Base-by-base conservation (phyloP, 192 early-diverging fungal species). In the Diversispora eburnea region DNA sequence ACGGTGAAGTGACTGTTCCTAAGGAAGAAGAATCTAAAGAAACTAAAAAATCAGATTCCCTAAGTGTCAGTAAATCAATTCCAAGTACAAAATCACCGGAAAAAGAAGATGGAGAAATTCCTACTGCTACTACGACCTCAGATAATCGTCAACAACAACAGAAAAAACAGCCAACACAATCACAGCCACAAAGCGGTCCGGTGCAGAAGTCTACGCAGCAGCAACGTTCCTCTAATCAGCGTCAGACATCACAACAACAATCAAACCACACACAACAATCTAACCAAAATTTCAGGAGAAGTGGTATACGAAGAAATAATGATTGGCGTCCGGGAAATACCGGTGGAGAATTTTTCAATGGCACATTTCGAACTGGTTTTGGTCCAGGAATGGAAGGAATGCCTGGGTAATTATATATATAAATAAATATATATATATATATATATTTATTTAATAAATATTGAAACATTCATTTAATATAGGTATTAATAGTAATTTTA, bases 21-120 rank as follows among this genome's bases (percentile, higher is more conserved):
- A n/a, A 13, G 4, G 39, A n/a, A 19, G 61, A 7, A 9, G 25
- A 19, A 19, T 17, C 33, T 15, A 9, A 19, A n/a, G 42, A 63
- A n/a, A 43, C 6, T 43, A 43, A 22, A 33, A 61, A 39, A 39
- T 61, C 12, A 61, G 25, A 61, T 61, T 10, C n/a, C n/a, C 45
- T 41, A n/a, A 63, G 6, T 54, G n/a, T 4, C 17, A 43, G 13
- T n/a, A 63, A 63, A 63, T 63, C 61, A 45, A 15, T 63, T 4
- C 41, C 33, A 63, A 45, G 61, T 13, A 63, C 42, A 43, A 63
- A 63, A 43, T 63, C 61, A n/a, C 61, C 61, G 5, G 61, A 63
- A 19, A 63, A 63, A 63, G 61, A 63, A 63, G 61, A 63, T 17
- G 61, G 61, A 3, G 61, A 63, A 63, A 63, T 63, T 45, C 5